phyloP scores from a whole-genome alignment of 768 basidiomycete species.

The Boletus subparvulus region DNA sequence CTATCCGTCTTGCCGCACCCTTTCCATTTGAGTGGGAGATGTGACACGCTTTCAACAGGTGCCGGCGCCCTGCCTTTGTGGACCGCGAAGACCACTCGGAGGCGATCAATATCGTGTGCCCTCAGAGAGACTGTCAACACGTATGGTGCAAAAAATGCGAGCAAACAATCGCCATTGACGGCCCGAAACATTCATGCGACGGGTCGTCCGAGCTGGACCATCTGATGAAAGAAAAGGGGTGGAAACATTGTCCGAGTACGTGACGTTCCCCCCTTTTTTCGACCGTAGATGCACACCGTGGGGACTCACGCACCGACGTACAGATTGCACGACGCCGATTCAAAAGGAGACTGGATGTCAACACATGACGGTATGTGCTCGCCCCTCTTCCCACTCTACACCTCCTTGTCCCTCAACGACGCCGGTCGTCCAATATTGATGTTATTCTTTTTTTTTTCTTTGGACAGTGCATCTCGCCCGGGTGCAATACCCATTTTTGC shows the following conservation, averaged over 20 bases:
- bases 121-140: conserved; percentile 45
- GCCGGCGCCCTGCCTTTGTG: conserved; percentile 47
- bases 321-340: conserved; percentile 49
- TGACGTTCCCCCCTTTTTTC: not conserved
- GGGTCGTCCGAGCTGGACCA: conserved; percentile 53
- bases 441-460: not conserved
- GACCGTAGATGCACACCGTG: not conserved
- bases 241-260: conserved; percentile 64
- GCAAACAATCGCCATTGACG: conserved; percentile 36
- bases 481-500: conserved; percentile 62
- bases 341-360: conserved; percentile 54
- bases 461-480: conserved; percentile 51
- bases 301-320: not conserved
- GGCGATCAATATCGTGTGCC: conserved; percentile 46
- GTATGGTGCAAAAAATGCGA: conserved; percentile 65
- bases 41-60: conserved; percentile 36
- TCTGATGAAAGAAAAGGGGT: conserved; percentile 53
- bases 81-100: conserved; percentile 48
- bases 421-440: not conserved
- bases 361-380: conserved; percentile 50
- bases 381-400: not conserved
- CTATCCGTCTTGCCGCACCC: not conserved
- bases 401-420: not conserved
- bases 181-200: conserved; percentile 56
- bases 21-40: not conserved